Percentiles rank a stretch among this genome's conserved stretches.
These are phyloP conservation scores for Gautieria morchelliformis DNA, from an alignment of 768 basidiomycete species.

Conservation along the genomic window DNA sequence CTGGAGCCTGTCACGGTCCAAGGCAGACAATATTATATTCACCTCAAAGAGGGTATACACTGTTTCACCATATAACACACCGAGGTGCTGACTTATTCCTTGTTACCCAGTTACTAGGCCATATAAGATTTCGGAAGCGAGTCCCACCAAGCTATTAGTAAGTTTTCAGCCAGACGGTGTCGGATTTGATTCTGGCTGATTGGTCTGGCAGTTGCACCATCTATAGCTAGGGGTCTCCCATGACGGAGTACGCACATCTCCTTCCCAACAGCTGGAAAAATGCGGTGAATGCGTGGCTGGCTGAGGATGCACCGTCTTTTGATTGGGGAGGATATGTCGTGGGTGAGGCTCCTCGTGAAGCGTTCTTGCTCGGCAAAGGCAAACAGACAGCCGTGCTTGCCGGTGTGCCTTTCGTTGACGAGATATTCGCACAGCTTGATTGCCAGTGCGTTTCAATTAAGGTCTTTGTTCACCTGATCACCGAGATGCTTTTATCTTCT, in stretches of 20 bases:
- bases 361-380: constrained; percentile 87
- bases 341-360: constrained; percentile 78
- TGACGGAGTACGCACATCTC: constrained; percentile 41
- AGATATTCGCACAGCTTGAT: constrained; percentile 80
- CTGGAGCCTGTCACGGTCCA: no score
- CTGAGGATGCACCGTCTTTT: constrained; percentile 91
- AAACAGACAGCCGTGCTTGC: constrained; percentile 71
- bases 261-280: constrained; percentile 89
- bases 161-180: no score
- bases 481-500: not conserved
- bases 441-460: constrained; percentile 62
- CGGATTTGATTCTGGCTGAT: no score
- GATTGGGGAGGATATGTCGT: constrained; percentile 97
- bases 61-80: no score
- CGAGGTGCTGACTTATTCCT: no score
- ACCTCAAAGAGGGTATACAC: no score
- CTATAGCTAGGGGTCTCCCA: not conserved
- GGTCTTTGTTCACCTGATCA: not conserved
- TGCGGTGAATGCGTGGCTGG: constrained; percentile 73
- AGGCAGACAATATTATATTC: no score
- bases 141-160: no score
- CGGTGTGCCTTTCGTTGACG: constrained; percentile 91
- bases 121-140: no score
- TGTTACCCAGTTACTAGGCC: no score
- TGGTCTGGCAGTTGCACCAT: no score